Evolutionary conservation across 768 basidiomycete genomes (phyloP).

Genomic region (Mycena pura): DNA sequence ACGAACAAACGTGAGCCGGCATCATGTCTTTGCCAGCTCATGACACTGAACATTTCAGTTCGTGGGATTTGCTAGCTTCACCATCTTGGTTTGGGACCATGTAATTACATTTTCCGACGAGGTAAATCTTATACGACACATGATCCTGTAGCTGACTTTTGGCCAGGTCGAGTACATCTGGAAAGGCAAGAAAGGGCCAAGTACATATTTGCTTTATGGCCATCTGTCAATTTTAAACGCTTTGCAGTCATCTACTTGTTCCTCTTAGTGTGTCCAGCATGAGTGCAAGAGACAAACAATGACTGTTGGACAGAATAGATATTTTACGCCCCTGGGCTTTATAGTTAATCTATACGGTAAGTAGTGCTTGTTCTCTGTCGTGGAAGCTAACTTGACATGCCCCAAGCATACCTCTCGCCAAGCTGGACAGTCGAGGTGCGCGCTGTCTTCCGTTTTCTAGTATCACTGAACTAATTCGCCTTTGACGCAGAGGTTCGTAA

Average conservation of each 20-base stretch:
- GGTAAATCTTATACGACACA: background rate
- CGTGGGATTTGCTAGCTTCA: slow-evolving; percentile 41
- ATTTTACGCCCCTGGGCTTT: slow-evolving; percentile 53
- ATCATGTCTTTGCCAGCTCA: background rate
- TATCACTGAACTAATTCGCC: background rate
- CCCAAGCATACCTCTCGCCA: slow-evolving; percentile 22
- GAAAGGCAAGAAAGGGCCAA: slow-evolving; percentile 38
- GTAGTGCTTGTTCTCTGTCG: background rate
- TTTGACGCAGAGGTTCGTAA: slow-evolving; percentile 14
- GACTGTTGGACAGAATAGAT: slow-evolving; percentile 45
- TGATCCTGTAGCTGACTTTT: background rate
- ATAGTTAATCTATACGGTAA: slow-evolving; percentile 42
- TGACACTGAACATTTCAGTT: slow-evolving; percentile 26
- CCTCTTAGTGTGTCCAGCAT: slow-evolving; percentile 33
- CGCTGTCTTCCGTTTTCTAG: background rate
- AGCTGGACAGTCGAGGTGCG: slow-evolving; percentile 30
- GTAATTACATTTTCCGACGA: slow-evolving; percentile 42
- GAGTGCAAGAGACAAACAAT: background rate
- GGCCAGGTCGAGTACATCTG: slow-evolving; percentile 39
- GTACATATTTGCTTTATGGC: slow-evolving; percentile 29
- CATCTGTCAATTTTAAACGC: background rate
- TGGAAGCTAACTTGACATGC: background rate
- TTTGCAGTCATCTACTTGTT: slow-evolving; percentile 42
- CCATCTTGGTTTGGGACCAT: slow-evolving; percentile 44
- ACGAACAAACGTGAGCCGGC: slow-evolving; percentile 21